Conservation (phyloP, 2,329 filamentous ascomycete genomes). For the Paracoccidioides lutzii region DNA sequence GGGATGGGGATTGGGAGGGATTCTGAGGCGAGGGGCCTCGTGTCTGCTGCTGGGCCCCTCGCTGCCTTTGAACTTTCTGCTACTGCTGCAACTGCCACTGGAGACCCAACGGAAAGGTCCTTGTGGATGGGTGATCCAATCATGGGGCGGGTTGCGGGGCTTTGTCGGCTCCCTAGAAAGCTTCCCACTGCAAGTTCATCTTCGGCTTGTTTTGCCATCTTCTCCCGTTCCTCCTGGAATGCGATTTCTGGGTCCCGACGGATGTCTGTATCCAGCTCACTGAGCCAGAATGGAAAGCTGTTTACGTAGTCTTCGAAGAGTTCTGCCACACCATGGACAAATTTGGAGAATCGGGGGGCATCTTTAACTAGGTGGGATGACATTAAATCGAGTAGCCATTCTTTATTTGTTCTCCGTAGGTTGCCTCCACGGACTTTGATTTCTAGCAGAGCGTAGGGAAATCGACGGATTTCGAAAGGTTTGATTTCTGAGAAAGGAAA, state of each 20-base stretch:
- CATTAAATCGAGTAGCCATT: conserved; percentile 88
- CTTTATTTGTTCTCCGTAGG: conserved; percentile 51
- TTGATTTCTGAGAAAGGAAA: conserved; percentile 81
- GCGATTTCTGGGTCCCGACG: conserved; percentile 81
- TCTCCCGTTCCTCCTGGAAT: conserved; percentile 82
- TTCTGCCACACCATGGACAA: conserved; percentile 81
- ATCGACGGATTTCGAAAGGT: conserved; percentile 79
- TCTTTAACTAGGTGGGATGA: conserved; percentile 83
- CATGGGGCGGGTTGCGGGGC: conserved; percentile 18
- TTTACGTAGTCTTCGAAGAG: conserved; percentile 96
- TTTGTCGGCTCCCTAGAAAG: conserved; percentile 50
- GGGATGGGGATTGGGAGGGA: neutral
- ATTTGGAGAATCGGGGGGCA: conserved; percentile 87
- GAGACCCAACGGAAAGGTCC: conserved; percentile 17
- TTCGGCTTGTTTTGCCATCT: conserved; percentile 65
- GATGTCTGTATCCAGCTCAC: conserved; percentile 84
- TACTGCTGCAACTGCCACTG: conserved; percentile 6
- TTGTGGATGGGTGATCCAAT: conserved; percentile 24
- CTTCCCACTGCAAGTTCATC: conserved; percentile 84
- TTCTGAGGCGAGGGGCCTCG: neutral
- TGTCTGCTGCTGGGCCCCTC: neutral
- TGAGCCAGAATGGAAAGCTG: conserved; percentile 89
- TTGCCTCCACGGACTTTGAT: conserved; percentile 59
- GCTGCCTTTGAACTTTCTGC: neutral
- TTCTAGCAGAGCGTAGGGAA: conserved; percentile 82